phyloP scores from a whole-genome alignment of 2,329 filamentous ascomycete genomes.

The Colletotrichum sp. region DNA sequence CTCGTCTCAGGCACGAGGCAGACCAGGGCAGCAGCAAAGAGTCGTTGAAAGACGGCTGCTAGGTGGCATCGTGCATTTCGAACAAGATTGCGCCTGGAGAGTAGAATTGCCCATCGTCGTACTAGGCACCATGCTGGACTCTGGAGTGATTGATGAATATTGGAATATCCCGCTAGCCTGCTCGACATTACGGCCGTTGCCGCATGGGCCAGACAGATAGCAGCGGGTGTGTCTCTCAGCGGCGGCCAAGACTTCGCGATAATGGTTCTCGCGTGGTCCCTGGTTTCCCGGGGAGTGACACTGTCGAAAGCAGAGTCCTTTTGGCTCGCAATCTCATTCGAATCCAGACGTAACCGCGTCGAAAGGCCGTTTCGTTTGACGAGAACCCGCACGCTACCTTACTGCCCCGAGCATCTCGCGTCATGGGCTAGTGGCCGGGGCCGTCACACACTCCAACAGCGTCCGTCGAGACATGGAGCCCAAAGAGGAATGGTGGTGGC shows the following conservation, averaged over 20 bases:
- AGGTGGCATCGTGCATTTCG: background rate
- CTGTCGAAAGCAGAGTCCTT: background rate
- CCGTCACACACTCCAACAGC: background rate
- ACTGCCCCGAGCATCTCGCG: background rate
- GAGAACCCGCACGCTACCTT: background rate
- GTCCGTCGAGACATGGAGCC: conserved; percentile 21
- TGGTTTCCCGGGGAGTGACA: background rate
- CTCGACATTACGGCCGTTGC: conserved; percentile 10
- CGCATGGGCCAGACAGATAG: background rate
- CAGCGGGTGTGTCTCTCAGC: background rate
- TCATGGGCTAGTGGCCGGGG: background rate
- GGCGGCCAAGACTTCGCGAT: background rate
- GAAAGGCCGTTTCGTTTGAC: conserved; percentile 5
- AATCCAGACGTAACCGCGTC: background rate
- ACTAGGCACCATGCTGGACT: background rate
- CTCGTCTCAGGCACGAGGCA: background rate
- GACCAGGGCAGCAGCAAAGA: background rate
- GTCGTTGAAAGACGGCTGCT: background rate
- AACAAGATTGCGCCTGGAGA: background rate
- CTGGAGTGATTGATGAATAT: background rate
- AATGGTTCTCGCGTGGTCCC: background rate
- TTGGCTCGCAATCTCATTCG: conserved; percentile 5
- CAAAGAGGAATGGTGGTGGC: conserved; percentile 21
- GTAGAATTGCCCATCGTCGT: background rate
- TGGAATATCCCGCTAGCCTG: background rate